A percentile compares a stretch with the other conserved stretches of the same genome.
phyloP scores from a whole-genome alignment of 331 rosid genomes.

The Quercus phellos region DNA sequence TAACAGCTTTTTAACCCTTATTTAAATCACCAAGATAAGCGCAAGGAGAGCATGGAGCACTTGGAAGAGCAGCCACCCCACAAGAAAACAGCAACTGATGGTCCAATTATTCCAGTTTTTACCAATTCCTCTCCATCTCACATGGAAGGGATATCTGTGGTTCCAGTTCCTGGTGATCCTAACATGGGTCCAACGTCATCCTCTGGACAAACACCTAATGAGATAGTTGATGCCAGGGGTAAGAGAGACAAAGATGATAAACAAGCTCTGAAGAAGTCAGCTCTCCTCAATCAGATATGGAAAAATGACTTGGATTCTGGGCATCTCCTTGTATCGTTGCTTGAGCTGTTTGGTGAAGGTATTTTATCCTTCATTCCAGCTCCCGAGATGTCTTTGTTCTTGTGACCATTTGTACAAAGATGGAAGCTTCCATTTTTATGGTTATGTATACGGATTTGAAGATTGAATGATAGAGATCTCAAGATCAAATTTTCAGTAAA shows the following conservation, averaged over 20 bases:
- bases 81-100: constrained; percentile 35
- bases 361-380: constrained; percentile 43
- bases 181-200: constrained; percentile 26
- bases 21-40: constrained; percentile 23
- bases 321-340: constrained; percentile 38
- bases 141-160: constrained; percentile 6
- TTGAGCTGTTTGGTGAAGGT: constrained; percentile 64
- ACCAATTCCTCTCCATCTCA: constrained; percentile 24
- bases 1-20: background rate
- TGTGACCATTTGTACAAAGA: constrained; percentile 3
- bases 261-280: constrained; percentile 30
- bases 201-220: background rate
- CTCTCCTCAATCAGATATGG: constrained; percentile 63
- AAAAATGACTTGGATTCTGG: constrained; percentile 74
- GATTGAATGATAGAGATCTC: constrained; percentile 5
- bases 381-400: constrained; percentile 38
- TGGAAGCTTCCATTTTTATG: background rate
- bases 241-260: constrained; percentile 16
- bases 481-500: background rate
- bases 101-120: background rate
- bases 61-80: constrained; percentile 24
- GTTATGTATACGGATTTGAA: background rate
- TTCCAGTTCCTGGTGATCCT: constrained; percentile 9
- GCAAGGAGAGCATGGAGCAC: constrained; percentile 26
- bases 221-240: constrained; percentile 3